A percentile compares a stretch with the other conserved stretches of the same genome.
Evolutionary conservation across 768 basidiomycete species (phyloP).

Genomic region (Mycena rebaudengoi): DNA sequence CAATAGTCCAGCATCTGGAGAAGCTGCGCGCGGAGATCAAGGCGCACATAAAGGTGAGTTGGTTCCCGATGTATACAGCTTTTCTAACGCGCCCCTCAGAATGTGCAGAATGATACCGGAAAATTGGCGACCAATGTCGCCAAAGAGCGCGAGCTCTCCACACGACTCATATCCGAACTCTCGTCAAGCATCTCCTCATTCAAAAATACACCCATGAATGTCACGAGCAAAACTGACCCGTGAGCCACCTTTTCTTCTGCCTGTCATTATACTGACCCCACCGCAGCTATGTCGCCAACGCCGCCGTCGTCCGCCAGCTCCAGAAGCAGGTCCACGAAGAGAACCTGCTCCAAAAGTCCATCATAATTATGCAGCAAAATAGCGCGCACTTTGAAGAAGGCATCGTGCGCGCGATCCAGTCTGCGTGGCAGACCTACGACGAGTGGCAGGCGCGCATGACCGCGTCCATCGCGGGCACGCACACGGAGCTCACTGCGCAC

Average conservation of each 20-base stretch:
- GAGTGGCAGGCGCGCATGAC: slow-evolving; percentile 92
- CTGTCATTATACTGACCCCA: background rate
- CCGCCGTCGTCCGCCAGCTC: slow-evolving; percentile 79
- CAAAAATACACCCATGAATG: slow-evolving; percentile 93
- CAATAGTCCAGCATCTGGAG: slow-evolving; percentile 97
- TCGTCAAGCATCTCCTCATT: slow-evolving; percentile 86
- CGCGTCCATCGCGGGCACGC: slow-evolving; percentile 75
- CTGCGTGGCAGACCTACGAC: slow-evolving; percentile 96
- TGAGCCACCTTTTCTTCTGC: slow-evolving; percentile 49
- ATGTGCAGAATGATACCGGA: slow-evolving; percentile 92
- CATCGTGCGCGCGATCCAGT: slow-evolving; percentile 93
- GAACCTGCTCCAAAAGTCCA: slow-evolving; percentile 95
- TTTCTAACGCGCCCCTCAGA: slow-evolving; percentile 49
- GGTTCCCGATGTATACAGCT: background rate
- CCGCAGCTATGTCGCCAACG: slow-evolving; percentile 70
- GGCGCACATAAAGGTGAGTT: slow-evolving; percentile 89
- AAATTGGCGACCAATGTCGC: slow-evolving; percentile 91
- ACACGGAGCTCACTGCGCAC: slow-evolving; percentile 70
- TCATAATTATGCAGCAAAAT: slow-evolving; percentile 98
- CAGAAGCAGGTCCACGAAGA: slow-evolving; percentile 96
- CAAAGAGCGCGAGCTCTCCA: slow-evolving; percentile 91
- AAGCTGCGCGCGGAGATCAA: slow-evolving; percentile 96
- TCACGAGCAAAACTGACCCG: slow-evolving; percentile 85
- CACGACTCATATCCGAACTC: slow-evolving; percentile 87
- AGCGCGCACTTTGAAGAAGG: slow-evolving; percentile 98